Evolutionary conservation across 805 yeast genomes (phyloP).

Genomic region (Wickerhamiella alocasiicola): DNA sequence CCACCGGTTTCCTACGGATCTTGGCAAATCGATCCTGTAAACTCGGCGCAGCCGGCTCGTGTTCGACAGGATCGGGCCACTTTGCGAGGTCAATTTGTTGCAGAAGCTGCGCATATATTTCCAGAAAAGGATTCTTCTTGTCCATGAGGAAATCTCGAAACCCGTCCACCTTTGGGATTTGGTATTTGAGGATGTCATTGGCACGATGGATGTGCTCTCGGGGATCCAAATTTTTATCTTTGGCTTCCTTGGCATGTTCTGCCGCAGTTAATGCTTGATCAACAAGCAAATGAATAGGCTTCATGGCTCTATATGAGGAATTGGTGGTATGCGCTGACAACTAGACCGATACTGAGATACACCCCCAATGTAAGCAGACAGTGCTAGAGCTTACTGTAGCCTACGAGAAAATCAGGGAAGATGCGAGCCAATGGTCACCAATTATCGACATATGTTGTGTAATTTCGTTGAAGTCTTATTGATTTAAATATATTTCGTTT

Average conservation of each 20-base stretch:
- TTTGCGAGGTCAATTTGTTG: conserved; percentile 1
- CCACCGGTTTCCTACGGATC: background rate
- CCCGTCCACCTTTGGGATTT: conserved; percentile 3
- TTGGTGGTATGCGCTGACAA: too few species aligned
- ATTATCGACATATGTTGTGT: too few species aligned
- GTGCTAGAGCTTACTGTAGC: background rate
- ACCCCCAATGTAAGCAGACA: background rate
- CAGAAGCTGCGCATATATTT: conserved; percentile 1
- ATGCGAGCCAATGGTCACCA: too few species aligned
- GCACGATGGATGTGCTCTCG: background rate
- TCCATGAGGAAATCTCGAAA: conserved; percentile 2
- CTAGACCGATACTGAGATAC: background rate
- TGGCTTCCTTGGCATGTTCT: conserved; percentile 2
- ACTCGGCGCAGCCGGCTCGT: background rate
- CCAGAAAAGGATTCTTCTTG: conserved; percentile 3
- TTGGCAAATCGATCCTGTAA: conserved; percentile 4
- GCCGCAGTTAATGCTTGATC: conserved; percentile 3
- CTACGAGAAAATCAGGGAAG: too few species aligned
- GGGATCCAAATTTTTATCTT: background rate
- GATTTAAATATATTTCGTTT: too few species aligned
- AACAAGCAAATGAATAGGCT: conserved; percentile 9
- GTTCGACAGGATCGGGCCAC: background rate
- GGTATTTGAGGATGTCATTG: conserved; percentile 7
- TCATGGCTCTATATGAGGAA: too few species aligned
- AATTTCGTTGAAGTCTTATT: too few species aligned